Evolutionary conservation across 441 rosid species (phyloP).

Genomic region (Raphanus hybrid): DNA sequence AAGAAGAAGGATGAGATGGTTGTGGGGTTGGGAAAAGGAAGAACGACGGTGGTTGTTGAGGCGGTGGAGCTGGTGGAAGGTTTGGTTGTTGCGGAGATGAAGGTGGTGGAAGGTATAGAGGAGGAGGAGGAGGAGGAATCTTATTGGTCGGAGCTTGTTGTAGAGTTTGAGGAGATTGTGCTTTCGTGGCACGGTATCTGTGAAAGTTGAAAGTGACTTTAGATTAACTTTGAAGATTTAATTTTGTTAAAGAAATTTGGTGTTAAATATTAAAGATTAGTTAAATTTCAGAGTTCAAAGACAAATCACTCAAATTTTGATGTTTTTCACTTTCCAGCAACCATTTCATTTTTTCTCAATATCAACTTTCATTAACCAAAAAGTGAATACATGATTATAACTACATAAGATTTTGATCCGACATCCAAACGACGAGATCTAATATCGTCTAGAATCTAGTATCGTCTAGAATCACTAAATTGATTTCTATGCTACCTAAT

Average conservation of each 20-base stretch:
- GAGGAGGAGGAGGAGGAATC: conserved; percentile 49
- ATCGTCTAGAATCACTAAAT: background rate
- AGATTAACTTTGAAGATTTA: conserved; percentile 1
- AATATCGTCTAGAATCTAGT: background rate
- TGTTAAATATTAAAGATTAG: background rate
- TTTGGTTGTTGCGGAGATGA: conserved; percentile 62
- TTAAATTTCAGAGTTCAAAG: background rate
- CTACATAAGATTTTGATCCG: background rate
- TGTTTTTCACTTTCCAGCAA: no score
- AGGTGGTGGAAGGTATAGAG: conserved; percentile 45
- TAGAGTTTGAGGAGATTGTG: conserved; percentile 67
- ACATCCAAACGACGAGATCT: background rate
- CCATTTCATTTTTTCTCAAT: background rate
- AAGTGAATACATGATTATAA: background rate
- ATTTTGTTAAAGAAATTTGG: background rate
- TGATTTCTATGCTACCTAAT: background rate
- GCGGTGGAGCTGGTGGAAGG: conserved; percentile 52
- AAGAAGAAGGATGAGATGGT: conserved; percentile 48
- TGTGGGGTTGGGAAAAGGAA: conserved; percentile 59
- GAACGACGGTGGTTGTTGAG: conserved; percentile 53
- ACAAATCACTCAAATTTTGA: no score
- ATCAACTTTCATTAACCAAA: background rate
- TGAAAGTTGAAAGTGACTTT: background rate
- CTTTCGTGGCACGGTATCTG: conserved; percentile 56
- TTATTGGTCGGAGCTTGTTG: conserved; percentile 62